These are phyloP conservation scores for Phellinidium pouzarii DNA, from an alignment of 1,284 basidiomycete genomes.

Conservation along the genomic window DNA sequence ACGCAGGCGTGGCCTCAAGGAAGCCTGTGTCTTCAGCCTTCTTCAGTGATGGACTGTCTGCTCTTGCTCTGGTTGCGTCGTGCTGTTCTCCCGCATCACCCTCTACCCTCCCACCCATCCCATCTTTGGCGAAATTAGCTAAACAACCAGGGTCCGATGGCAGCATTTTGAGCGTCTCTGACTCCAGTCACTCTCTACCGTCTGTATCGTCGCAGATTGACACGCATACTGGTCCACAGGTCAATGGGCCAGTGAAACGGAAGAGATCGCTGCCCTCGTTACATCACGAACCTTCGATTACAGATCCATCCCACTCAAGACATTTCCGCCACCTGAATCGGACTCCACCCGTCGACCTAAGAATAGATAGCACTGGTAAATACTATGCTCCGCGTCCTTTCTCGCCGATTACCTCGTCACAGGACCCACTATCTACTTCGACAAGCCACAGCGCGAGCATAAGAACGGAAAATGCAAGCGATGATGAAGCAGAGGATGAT, in stretches of 20 bases:
- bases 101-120: slow-evolving; percentile 14
- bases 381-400: neutral
- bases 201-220: neutral
- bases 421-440: neutral
- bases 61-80: slow-evolving; percentile 46
- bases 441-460: neutral
- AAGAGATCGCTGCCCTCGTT: slow-evolving; percentile 3
- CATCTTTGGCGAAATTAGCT: slow-evolving; percentile 4
- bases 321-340: neutral
- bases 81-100: slow-evolving; percentile 30
- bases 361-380: neutral
- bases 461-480: slow-evolving; percentile 23
- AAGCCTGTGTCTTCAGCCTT: slow-evolving; percentile 15
- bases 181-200: neutral
- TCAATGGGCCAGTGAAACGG: neutral
- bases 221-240: neutral
- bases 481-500: slow-evolving; percentile 51
- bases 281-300: neutral
- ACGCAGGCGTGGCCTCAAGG: slow-evolving; percentile 10
- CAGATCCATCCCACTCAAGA: neutral
- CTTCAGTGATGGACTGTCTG: slow-evolving; percentile 31
- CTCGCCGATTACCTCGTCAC: neutral
- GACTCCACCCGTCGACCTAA: neutral
- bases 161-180: neutral
- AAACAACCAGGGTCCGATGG: neutral